Conservation (phyloP, 179 eudicot genomes). For the Silene noctiflora region DNA sequence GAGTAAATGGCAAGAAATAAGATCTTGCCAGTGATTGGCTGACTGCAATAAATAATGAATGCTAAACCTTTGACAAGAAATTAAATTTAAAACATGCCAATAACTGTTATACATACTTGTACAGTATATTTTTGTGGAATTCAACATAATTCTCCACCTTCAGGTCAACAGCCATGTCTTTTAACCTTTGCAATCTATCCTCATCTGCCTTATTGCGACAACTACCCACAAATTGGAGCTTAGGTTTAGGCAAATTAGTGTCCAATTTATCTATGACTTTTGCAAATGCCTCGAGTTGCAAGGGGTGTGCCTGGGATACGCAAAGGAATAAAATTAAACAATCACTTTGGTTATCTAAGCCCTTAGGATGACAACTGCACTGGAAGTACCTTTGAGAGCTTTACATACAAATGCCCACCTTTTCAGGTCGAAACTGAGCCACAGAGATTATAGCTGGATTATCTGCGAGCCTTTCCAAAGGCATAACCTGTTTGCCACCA, state of each 20-base stretch:
- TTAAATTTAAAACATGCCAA: too few species aligned
- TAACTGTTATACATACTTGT: constrained; percentile 45
- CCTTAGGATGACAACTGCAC: constrained; percentile 17
- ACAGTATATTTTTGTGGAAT: constrained; percentile 74
- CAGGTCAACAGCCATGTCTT: constrained; percentile 60
- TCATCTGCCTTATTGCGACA: constrained; percentile 88
- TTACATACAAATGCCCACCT: constrained; percentile 57
- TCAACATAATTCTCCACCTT: constrained; percentile 73
- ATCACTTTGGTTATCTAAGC: constrained; percentile 16
- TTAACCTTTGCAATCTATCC: constrained; percentile 70
- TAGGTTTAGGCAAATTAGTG: constrained; percentile 54
- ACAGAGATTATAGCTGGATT: constrained; percentile 69
- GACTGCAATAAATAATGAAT: not conserved
- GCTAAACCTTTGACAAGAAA: not conserved
- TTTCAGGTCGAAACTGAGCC: constrained; percentile 99
- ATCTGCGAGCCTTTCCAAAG: constrained; percentile 57
- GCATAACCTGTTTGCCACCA: constrained; percentile 52
- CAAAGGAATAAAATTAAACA: constrained; percentile 18
- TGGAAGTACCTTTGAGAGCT: constrained; percentile 24
- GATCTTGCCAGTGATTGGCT: not conserved
- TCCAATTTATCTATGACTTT: constrained; percentile 53
- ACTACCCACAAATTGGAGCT: constrained; percentile 89
- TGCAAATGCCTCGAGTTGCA: constrained; percentile 91
- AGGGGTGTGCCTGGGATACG: constrained; percentile 64
- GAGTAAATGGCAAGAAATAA: not conserved